Conservation (phyloP, 148 eudicot genomes). For the Tetragonia tetragonoides region DNA sequence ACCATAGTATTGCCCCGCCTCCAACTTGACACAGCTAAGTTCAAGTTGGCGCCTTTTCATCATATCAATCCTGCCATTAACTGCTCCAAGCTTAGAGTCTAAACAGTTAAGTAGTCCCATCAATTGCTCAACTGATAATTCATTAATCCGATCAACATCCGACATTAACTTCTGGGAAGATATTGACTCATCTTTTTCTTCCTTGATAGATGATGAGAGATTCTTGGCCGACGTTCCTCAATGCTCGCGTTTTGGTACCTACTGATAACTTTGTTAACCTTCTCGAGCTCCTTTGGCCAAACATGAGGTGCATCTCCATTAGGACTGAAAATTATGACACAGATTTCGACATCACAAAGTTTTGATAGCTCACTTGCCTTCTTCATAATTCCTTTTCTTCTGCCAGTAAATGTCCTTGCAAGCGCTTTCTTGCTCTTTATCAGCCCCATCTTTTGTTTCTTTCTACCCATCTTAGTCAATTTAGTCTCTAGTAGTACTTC, state of each 20-base stretch:
- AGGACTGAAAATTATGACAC: constrained; percentile 20
- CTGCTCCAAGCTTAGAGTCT: constrained; percentile 8
- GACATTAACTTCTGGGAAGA: not conserved
- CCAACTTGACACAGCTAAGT: no score
- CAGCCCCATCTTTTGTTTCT: not conserved
- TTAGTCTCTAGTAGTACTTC: no score
- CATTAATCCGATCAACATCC: not conserved
- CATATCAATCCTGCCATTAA: constrained; percentile 8
- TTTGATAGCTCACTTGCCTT: constrained; percentile 23
- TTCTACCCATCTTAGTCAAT: not conserved
- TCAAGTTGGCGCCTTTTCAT: not conserved
- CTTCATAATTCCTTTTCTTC: constrained; percentile 13
- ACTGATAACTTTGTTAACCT: not conserved
- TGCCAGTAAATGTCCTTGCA: not conserved
- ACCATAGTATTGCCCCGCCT: constrained; percentile 1
- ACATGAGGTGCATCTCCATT: constrained; percentile 1
- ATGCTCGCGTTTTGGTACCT: not conserved
- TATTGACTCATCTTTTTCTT: no score
- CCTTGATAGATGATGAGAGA: not conserved
- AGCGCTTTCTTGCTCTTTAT: constrained; percentile 7
- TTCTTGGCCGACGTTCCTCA: constrained; percentile 2
- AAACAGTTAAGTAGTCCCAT: not conserved
- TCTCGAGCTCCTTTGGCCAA: constrained; percentile 18
- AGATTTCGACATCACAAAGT: constrained; percentile 15
- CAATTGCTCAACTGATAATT: constrained; percentile 7